Evolutionary conservation across 176 grass and related monocot species (phyloP), one percentile per base, ranked within the genome.

Genomic region (Musa beccarii): DNA sequence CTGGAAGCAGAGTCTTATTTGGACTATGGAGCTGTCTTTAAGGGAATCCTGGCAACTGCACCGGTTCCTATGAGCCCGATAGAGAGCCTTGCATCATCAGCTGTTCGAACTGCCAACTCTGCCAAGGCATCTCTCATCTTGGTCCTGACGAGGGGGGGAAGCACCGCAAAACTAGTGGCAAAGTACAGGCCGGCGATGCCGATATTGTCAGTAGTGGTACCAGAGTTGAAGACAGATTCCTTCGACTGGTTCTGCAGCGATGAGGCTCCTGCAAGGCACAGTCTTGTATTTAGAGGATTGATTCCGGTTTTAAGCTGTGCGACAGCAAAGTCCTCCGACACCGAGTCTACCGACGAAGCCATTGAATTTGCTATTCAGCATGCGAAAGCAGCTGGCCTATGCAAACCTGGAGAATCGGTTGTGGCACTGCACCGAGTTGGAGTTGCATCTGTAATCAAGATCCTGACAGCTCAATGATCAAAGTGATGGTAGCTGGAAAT

Each of bases 161-260:
- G 9, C 55, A 62, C 73, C 9, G 73, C 73, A 2, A 75, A 61
- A 28, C 29, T 75, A 19, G 73, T 75, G 0, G 73, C 73, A 0
- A 75, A 75, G 16, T 75, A 75, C 55, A 61, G 73, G 28, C 73
- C 73, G 0, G 0, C 54, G 11, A 63, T 75, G 56, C 73, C 73
- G 2, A 61, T 75, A 11, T 19, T 75, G 6, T 75, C 73, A 20
- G 73, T 75, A 1, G 56, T 75, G 29, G 73, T 75, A 8, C 73
- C 73, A n/a, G 73, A 49, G 2, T n/a, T 75, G 56, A 75, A 1
- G 73, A 23, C 73, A 3, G 55, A 75, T 63, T 63, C 73, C 3
- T 75, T 63, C 19, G 55, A 63, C 9, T 78, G 76, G 76, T 66
- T 49, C 23, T 78, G 76, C 63, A 78, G 76, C 50, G 76, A 78